phyloP scores from a whole-genome alignment of 2,329 filamentous ascomycete species.

The Calonectria pteridis region DNA sequence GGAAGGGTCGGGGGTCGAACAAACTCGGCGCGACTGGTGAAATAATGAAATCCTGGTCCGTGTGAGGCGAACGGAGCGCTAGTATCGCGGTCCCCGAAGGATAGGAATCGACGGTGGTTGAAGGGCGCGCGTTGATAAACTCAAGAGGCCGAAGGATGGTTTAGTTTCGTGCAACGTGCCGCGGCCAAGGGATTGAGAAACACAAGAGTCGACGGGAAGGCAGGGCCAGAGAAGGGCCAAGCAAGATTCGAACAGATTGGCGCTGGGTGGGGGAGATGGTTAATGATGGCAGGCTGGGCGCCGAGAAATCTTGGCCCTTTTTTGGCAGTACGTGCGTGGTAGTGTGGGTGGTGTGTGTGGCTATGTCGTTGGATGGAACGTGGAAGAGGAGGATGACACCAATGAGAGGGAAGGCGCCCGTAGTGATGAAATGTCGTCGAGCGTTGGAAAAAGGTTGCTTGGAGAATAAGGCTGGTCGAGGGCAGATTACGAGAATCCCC shows the following conservation, averaged over 20 bases:
- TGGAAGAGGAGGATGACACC: not conserved
- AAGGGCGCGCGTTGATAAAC: slow-evolving; percentile 21
- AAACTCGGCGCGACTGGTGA: not conserved
- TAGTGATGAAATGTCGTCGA: not conserved
- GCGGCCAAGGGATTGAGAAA: slow-evolving; percentile 26
- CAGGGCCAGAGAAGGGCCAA: not conserved
- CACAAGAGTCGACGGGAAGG: not conserved
- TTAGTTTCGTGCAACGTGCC: slow-evolving; percentile 35
- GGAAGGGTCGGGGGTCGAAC: not conserved
- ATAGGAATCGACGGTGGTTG: not conserved
- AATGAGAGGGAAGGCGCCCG: not conserved
- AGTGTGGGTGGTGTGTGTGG: slow-evolving; percentile 4
- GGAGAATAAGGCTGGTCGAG: not conserved
- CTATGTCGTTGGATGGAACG: slow-evolving; percentile 6
- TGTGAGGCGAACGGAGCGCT: not conserved
- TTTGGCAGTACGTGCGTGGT: slow-evolving; percentile 9
- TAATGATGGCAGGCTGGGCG: slow-evolving; percentile 29
- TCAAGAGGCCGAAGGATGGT: slow-evolving; percentile 18
- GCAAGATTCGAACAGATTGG: slow-evolving; percentile 12
- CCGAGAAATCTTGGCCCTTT: slow-evolving; percentile 26
- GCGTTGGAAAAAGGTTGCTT: not conserved
- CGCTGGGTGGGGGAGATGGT: slow-evolving; percentile 24
- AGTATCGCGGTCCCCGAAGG: slow-evolving; percentile 7
- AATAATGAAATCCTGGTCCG: not conserved
- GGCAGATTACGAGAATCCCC: not conserved